Conservation (phyloP, 2,329 filamentous ascomycete genomes). For the Fusarium marasasianum region DNA sequence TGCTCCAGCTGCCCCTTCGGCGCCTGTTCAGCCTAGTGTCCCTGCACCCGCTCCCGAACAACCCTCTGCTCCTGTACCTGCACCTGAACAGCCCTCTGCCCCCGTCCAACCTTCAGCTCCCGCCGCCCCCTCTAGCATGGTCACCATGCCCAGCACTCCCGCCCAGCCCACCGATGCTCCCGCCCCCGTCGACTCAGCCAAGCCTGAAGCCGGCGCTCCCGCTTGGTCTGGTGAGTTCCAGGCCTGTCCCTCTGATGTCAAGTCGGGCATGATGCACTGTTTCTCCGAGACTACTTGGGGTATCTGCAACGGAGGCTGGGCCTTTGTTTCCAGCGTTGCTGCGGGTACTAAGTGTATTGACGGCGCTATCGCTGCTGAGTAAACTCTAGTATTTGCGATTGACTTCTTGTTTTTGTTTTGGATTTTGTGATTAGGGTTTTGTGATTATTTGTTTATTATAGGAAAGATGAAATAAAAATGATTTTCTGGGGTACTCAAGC, state of each 20-base stretch:
- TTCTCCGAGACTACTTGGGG: slow-evolving; percentile 31
- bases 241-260: slow-evolving; percentile 18
- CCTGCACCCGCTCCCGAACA: neutral
- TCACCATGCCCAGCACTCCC: neutral
- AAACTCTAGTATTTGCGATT: fast-evolving
- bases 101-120: neutral
- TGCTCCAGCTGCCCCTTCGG: neutral
- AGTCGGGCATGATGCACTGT: slow-evolving; percentile 26
- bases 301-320: slow-evolving; percentile 39
- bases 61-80: too few species aligned
- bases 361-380: slow-evolving; percentile 9
- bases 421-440: neutral
- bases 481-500: neutral
- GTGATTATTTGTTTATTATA: neutral
- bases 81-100: neutral
- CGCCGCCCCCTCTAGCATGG: neutral
- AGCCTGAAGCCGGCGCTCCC: neutral
- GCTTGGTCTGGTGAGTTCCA: slow-evolving; percentile 17
- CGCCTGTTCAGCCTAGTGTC: neutral
- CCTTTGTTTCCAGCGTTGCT: slow-evolving; percentile 28
- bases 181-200: neutral
- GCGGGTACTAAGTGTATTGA: slow-evolving; percentile 33
- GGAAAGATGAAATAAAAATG: neutral
- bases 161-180: neutral
- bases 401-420: neutral